Conservation (phyloP, 306 rosid species). For the Medicago arabica region DNA sequence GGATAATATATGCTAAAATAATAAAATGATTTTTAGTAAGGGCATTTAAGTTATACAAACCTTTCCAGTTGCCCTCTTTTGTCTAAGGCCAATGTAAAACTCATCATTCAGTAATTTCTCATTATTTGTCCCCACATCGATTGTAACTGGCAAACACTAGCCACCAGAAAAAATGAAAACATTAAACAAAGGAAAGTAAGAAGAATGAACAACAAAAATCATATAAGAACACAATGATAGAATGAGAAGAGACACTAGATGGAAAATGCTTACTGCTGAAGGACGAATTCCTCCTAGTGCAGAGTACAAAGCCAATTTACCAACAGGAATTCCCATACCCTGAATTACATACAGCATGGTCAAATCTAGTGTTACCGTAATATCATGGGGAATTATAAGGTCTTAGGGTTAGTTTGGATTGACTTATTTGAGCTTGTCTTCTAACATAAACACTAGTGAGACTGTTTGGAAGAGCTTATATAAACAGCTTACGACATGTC, state of each 20-base stretch:
- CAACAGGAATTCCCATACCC: slow-evolving; percentile 99
- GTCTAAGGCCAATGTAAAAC: slow-evolving; percentile 93
- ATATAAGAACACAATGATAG: slow-evolving; percentile 4
- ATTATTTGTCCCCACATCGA: slow-evolving; percentile 97
- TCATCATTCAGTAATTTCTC: slow-evolving; percentile 85
- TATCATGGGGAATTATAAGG: slow-evolving; percentile 33
- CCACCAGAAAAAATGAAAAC: slow-evolving; percentile 32
- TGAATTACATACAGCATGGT: slow-evolving; percentile 51
- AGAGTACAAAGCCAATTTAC: slow-evolving; percentile 83
- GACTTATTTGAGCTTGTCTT: too few relatives aligned
- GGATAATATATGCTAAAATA: slow-evolving; percentile 13
- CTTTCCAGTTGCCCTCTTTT: slow-evolving; percentile 93
- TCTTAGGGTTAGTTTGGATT: background rate
- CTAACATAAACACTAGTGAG: too few relatives aligned
- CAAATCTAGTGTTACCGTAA: slow-evolving; percentile 28
- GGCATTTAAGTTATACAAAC: slow-evolving; percentile 49
- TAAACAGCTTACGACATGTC: too few relatives aligned
- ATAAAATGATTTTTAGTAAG: slow-evolving; percentile 35
- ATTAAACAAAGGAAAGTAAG: background rate
- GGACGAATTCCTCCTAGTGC: slow-evolving; percentile 99
- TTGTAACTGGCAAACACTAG: slow-evolving; percentile 93
- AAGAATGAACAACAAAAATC: background rate
- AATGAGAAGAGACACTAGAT: slow-evolving; percentile 33
- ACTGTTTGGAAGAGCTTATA: too few relatives aligned
- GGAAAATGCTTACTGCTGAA: slow-evolving; percentile 71